Evolutionary conservation across 352 stramenopile species (phyloP).

Genomic region (Phytopythium litorale): DNA sequence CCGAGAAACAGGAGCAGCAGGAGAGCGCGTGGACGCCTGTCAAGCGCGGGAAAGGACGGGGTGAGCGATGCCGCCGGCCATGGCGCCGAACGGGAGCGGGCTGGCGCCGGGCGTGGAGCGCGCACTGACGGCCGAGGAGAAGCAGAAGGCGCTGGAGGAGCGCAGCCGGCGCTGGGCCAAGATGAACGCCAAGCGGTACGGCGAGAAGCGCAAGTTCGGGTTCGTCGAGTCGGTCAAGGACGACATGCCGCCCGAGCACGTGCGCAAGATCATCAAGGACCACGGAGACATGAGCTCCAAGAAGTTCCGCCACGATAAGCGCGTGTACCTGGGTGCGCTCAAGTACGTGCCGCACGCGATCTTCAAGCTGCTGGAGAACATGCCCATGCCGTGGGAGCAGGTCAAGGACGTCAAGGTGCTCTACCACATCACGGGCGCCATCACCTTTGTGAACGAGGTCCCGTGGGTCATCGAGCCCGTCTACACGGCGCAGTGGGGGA

Average conservation of each 20-base stretch:
- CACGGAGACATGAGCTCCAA: conserved; percentile 99
- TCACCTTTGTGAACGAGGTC: conserved; percentile 99
- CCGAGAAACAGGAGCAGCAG: too few relatives aligned
- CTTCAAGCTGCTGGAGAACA: conserved; percentile 99
- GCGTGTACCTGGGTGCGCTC: conserved; percentile 98
- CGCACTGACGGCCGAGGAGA: conserved; percentile 43
- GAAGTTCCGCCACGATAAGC: conserved; percentile 99
- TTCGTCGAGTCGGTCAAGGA: conserved; percentile 91
- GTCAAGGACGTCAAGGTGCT: conserved; percentile 99
- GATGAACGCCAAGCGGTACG: conserved; percentile 94
- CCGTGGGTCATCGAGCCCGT: conserved; percentile 99
- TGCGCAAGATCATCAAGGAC: conserved; percentile 99
- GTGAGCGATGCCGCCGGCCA: not conserved
- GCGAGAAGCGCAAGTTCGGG: conserved; percentile 92
- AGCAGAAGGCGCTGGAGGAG: conserved; percentile 69
- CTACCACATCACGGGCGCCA: conserved; percentile 99
- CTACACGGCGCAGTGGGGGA: conserved; percentile 99
- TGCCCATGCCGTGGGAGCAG: conserved; percentile 99
- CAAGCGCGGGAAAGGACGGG: not conserved
- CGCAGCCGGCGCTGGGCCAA: conserved; percentile 81
- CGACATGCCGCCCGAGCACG: conserved; percentile 95
- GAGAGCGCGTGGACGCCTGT: not conserved
- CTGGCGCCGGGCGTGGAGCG: conserved; percentile 3
- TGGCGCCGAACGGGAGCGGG: conserved; percentile 9
- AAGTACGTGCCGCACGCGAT: conserved; percentile 99